Evolutionary conservation across 2,329 filamentous ascomycete genomes (phyloP), one percentile per base, ranked within the genome.

Genomic region (Xylaria sp.): DNA sequence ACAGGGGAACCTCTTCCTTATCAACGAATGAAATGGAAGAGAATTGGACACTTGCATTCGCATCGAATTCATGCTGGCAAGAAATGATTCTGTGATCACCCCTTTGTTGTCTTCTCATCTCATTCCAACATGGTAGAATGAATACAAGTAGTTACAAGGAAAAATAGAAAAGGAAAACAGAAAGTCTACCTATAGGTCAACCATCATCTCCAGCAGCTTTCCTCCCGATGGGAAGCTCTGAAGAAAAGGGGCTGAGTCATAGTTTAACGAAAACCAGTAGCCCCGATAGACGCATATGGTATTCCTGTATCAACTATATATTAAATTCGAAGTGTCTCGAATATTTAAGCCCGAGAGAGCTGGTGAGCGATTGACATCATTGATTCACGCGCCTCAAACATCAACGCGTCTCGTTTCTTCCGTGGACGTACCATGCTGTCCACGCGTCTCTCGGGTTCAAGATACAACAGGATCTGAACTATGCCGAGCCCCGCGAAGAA

Each of bases 401-500:
- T 4, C 2, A 16, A 6, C 49, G 49, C 53, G 58, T 53, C 18
- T 3, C 11, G 1, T 30, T 30, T 30, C 9, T 42, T 42, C 6
- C 46, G 46, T 54, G 16, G 34, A 18, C 13, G 44, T 58, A 13
- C 11, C 9, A 56, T 57, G 44, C 19, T 56, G 18, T 42, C 44
- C 13, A 56, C 57, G 49, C 7, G 19, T 42, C 50, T 37, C 9
- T 48, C 34, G 35, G 50, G 52, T 30, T 13, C 3, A 56, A 52
- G 2, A 23, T 30, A 30, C 2, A 13, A 53, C 4, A 42, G 48
- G 49, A 30, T 51, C 37, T 52, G 46, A 58, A 63, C 48, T 44
- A 73, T 73, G 71, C 46, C 70, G 54, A 73, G 71, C 54, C 71
- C 71, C 10, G 63, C 70, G 4, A 73, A 73, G 57, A 72, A 71